Percentiles rank a stretch among this genome's conserved stretches.
These are phyloP conservation scores for Allium sativum DNA, from an alignment of 106 monocot species.

Conservation along the genomic window DNA sequence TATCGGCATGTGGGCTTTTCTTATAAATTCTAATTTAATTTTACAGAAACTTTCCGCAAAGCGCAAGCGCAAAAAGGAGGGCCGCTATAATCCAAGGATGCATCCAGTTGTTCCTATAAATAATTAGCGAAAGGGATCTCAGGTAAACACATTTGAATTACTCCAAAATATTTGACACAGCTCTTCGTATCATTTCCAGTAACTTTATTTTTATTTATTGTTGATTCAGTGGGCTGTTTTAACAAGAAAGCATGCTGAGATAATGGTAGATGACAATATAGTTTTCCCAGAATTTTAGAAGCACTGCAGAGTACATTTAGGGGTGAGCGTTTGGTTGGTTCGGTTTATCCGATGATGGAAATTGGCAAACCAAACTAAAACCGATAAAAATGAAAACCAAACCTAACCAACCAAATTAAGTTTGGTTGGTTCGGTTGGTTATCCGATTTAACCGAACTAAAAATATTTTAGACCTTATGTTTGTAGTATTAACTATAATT, in stretches of 20 bases:
- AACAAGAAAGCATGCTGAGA: constrained; percentile 87
- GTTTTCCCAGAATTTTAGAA: constrained; percentile 90
- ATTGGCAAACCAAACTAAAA: no score
- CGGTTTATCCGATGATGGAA: no score
- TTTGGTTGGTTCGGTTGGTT: no score
- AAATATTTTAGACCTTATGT: no score
- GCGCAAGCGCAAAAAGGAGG: constrained; percentile 87
- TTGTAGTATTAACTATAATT: no score
- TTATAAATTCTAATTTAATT: no score
- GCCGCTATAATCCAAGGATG: constrained; percentile 98
- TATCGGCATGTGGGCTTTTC: no score
- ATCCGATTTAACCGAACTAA: no score
- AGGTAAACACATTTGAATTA: constrained; percentile 32
- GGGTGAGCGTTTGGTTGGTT: no score
- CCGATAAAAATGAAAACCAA: no score
- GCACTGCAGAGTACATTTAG: constrained; percentile 92
- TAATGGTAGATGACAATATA: constrained; percentile 66
- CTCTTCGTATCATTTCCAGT: neutral
- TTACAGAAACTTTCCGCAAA: no score
- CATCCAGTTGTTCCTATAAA: constrained; percentile 65
- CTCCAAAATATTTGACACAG: neutral
- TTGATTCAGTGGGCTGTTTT: constrained; percentile 78
- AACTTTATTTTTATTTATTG: neutral
- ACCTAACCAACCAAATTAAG: no score
- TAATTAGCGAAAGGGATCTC: constrained; percentile 98